Evolutionary conservation across 2,329 filamentous ascomycete genomes (phyloP), one percentile per base, ranked within the genome.

Genomic region (Penicillium oxalicum): DNA sequence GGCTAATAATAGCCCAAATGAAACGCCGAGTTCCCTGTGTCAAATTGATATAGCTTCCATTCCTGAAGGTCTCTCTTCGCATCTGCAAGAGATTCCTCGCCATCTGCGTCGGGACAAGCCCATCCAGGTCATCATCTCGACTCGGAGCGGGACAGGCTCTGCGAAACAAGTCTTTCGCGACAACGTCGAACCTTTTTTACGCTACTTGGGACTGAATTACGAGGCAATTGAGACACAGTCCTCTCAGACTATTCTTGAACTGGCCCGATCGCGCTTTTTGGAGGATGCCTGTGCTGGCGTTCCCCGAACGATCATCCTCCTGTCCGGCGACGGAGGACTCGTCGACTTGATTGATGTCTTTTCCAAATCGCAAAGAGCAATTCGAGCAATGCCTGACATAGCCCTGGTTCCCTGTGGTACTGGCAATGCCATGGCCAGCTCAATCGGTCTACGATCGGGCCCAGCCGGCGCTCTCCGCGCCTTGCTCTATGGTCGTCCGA

Each of bases 271-370:
- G 35, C 60, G 67, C 24, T 70, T 84, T 52, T 67, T 80, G 9
- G 70, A 73, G 2, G 62, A 64, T 34, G 81, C 81, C 11, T 74
- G 74, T 48, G 47, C 68, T 44, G 74, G 74, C 1, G 55, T 69
- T 4, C 57, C 64, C 9, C 80, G 84, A 61, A 83, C 83, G 0
- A 76, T 96, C 26, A 70, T 96, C 28, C 77, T 97, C 9, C 76
- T 96, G 4, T 91, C 87, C 42, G 91, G 91, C 5, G 91, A 97
- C 66, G 91, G 91, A 11, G 91, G 90, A 5, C 69, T 95, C 2
- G 79, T 90, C 13, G 91, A 97, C 59, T 74, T 93, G 1, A 74
- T 95, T 50, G 94, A 96, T 62, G 80, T 79, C 2, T 74, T 86
- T 61, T 40, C 65, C 54, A 49, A 51, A 44, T 45, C 55, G 8